Conservation (phyloP, 768 basidiomycete species). For the Zangia roseola region DNA sequence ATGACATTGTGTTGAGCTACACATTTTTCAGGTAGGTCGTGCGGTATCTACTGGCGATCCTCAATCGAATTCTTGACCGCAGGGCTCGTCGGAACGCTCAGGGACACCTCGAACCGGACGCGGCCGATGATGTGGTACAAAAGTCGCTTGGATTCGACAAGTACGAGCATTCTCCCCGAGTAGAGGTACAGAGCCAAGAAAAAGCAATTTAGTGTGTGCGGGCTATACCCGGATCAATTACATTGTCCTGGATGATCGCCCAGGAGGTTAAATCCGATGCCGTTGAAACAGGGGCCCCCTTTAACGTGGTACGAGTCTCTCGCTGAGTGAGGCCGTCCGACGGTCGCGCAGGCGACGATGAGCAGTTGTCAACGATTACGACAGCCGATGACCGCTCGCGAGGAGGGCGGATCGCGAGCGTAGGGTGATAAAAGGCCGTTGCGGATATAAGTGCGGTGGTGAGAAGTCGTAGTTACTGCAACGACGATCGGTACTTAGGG, state of each 20-base stretch:
- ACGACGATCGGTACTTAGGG: slow-evolving; percentile 6
- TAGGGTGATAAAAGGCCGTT: too few species aligned
- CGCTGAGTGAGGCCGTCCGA: too few species aligned
- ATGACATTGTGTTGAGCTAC: slow-evolving; percentile 92
- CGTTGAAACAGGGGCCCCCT: too few species aligned
- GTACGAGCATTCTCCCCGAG: slow-evolving; percentile 50
- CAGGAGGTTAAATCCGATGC: too few species aligned
- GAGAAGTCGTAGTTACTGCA: background rate
- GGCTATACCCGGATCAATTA: background rate
- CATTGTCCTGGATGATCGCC: background rate
- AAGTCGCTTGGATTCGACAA: slow-evolving; percentile 73
- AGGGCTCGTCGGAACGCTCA: slow-evolving; percentile 84
- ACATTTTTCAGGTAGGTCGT: slow-evolving; percentile 91
- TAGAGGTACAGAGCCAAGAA: slow-evolving; percentile 20
- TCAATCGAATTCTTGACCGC: background rate
- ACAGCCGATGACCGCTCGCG: too few species aligned
- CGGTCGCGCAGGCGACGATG: too few species aligned
- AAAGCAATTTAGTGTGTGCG: background rate
- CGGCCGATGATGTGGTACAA: slow-evolving; percentile 74
- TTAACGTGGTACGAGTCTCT: too few species aligned
- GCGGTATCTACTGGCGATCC: too few species aligned
- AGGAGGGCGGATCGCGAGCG: too few species aligned
- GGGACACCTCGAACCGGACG: slow-evolving; percentile 91
- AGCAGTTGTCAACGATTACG: too few species aligned
- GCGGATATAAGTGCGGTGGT: slow-evolving; percentile 2